A percentile compares a stretch with the other conserved stretches of the same genome.
Evolutionary conservation across 176 grass and related monocot species (phyloP).

Genomic region (Carex littledalei): DNA sequence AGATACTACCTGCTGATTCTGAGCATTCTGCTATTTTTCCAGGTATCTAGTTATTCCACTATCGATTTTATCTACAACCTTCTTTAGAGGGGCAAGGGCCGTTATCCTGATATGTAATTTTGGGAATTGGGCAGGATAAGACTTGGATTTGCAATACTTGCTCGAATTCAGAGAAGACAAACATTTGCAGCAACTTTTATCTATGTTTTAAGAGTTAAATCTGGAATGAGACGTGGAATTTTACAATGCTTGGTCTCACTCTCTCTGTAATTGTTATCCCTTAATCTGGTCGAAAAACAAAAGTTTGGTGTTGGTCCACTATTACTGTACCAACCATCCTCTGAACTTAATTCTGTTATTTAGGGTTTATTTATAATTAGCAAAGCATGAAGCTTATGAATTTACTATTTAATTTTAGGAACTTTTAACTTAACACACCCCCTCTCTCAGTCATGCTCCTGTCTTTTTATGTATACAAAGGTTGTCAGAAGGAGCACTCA

Average conservation of each 20-base stretch:
- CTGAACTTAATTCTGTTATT: background rate
- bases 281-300: background rate
- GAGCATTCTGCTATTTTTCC: conserved; percentile 98
- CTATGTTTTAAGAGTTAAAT: background rate
- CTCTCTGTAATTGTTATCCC: background rate
- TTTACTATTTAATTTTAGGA: background rate
- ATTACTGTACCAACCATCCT: background rate
- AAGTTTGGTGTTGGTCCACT: background rate
- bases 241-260: background rate
- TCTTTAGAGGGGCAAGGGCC: background rate
- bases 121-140: too few species aligned
- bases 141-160: background rate
- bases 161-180: background rate
- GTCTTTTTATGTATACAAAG: conserved; percentile 74
- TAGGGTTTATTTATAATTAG: background rate
- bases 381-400: background rate
- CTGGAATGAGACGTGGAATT: background rate
- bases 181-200: background rate
- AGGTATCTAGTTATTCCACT: conserved; percentile 41
- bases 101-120: background rate
- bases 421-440: background rate
- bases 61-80: background rate
- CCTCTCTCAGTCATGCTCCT: background rate
- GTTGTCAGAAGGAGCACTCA: conserved; percentile 71
- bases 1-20: conserved; percentile 99